Evolutionary conservation across 208 protist genomes (phyloP).

Genomic region (Leishmania mexicana): DNA sequence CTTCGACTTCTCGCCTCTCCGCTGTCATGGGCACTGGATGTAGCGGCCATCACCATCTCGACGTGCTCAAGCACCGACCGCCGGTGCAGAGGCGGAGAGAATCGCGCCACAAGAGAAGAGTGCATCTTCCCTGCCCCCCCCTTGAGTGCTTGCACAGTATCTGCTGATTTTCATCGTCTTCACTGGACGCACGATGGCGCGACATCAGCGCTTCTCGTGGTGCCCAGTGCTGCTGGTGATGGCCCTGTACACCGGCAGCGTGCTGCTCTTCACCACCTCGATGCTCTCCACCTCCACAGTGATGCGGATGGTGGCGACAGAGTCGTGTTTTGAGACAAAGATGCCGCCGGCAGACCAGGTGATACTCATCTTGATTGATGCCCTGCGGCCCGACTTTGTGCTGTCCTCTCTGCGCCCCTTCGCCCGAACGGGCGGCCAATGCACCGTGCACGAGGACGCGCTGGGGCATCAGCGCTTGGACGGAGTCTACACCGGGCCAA

Average conservation of each 20-base stretch:
- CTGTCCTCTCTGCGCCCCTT: constrained; percentile 39
- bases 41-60: not conserved
- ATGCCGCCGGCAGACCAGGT: constrained; percentile 67
- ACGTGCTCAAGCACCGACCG: not conserved
- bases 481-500: constrained; percentile 28
- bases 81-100: not conserved
- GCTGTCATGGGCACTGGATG: not conserved
- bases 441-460: constrained; percentile 21
- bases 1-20: not conserved
- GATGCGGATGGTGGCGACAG: constrained; percentile 29
- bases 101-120: not conserved
- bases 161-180: not conserved
- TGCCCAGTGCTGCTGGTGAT: constrained; percentile 35
- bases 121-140: not conserved
- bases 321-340: constrained; percentile 25
- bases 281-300: constrained; percentile 62
- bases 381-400: constrained; percentile 74
- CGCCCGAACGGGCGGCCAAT: constrained; percentile 41
- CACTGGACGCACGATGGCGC: not conserved
- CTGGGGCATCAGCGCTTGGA: constrained; percentile 2
- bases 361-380: constrained; percentile 70
- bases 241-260: constrained; percentile 34
- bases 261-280: constrained; percentile 55
- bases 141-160: not conserved
- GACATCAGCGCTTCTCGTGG: not conserved